Percentiles rank a stretch among this genome's conserved stretches.
These are phyloP conservation scores for Penicillium italicum DNA, from an alignment of 2,329 filamentous ascomycete genomes.

Conservation along the genomic window DNA sequence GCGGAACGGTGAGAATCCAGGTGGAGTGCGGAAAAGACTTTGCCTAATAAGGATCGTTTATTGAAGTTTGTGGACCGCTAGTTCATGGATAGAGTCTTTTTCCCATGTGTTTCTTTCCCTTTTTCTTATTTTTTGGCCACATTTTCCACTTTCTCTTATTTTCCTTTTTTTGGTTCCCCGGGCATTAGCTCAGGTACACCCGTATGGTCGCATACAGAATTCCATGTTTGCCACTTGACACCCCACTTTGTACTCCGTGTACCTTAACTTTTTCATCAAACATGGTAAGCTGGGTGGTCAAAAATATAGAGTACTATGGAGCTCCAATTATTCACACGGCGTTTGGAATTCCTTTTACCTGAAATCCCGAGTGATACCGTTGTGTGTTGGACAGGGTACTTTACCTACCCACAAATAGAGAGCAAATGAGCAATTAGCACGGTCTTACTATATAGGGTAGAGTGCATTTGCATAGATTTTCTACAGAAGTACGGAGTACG, in stretches of 20 bases:
- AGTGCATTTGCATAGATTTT: background rate
- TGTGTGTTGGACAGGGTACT: background rate
- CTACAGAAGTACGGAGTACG: background rate
- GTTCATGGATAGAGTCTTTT: conserved; percentile 15
- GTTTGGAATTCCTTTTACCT: conserved; percentile 3
- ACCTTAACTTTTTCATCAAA: background rate
- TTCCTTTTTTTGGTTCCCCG: conserved; percentile 6
- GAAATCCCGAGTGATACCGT: background rate
- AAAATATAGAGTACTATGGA: too few relatives aligned
- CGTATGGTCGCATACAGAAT: conserved; percentile 1
- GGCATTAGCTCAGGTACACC: conserved; percentile 11
- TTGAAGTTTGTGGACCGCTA: conserved; percentile 23
- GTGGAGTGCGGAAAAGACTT: conserved; percentile 17
- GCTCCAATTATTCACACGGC: background rate
- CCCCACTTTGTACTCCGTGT: background rate
- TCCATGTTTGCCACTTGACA: background rate
- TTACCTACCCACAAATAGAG: background rate
- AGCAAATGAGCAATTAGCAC: background rate
- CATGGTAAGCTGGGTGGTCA: background rate
- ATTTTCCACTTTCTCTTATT: conserved; percentile 11
- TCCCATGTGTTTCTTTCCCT: conserved; percentile 19
- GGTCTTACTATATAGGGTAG: background rate
- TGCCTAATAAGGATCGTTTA: conserved; percentile 17
- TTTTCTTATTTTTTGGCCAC: background rate
- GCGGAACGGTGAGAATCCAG: conserved; percentile 19